A percentile compares a stretch with the other conserved stretches of the same genome.
phyloP scores from a whole-genome alignment of 768 basidiomycete genomes.

The Russula olivacea region DNA sequence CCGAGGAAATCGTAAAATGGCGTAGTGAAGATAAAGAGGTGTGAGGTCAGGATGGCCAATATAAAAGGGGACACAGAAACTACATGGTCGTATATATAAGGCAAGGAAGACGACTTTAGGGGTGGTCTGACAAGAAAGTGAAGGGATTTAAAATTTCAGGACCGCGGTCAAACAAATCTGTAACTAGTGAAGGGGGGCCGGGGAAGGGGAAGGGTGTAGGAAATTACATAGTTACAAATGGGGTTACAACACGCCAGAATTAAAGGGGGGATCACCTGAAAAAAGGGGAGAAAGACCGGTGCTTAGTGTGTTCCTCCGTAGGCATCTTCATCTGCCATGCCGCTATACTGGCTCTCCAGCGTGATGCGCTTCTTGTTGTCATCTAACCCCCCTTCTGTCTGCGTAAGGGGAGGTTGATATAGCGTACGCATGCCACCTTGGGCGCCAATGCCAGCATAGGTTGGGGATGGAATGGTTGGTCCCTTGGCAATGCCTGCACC shows the following conservation, averaged over 20 bases:
- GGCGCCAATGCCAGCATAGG: constrained; percentile 28
- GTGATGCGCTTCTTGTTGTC: constrained; percentile 27
- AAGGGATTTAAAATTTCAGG: neutral
- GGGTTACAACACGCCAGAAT: neutral
- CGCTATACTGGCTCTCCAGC: constrained; percentile 30
- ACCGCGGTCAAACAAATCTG: neutral
- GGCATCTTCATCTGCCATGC: constrained; percentile 27
- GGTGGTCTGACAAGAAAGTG: neutral
- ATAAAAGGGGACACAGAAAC: neutral
- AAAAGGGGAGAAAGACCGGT: neutral
- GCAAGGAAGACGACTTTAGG: neutral
- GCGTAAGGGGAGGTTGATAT: constrained; percentile 29
- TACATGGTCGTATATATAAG: constrained; percentile 4
- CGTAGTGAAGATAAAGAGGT: neutral
- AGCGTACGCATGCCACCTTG: constrained; percentile 32
- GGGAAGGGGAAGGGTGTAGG: neutral
- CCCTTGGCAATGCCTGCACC: constrained; percentile 26
- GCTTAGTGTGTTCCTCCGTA: constrained; percentile 27
- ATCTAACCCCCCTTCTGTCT: constrained; percentile 3
- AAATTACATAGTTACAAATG: constrained; percentile 14
- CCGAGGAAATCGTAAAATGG: constrained; percentile 8
- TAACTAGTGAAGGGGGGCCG: too few relatives aligned
- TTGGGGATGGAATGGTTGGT: constrained; percentile 29
- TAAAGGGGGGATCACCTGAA: neutral
- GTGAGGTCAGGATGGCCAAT: neutral